Evolutionary conservation across 2,329 filamentous ascomycete genomes (phyloP), one percentile per base, ranked within the genome.

Genomic region (Pseudogymnoascus sp.): DNA sequence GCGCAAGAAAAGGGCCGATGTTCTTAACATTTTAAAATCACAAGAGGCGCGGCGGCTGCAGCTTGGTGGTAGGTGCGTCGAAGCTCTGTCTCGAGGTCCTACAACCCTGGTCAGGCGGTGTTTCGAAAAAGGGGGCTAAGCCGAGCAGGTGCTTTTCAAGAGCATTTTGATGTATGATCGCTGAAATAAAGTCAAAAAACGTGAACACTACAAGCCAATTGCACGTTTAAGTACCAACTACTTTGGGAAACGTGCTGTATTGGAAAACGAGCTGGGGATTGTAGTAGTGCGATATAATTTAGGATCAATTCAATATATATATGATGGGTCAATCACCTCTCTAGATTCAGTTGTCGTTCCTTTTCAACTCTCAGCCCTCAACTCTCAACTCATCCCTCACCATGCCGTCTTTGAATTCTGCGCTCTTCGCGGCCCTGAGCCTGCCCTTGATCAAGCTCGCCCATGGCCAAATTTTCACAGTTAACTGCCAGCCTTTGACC

Each of bases 401-500:
- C 26, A 54, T 54, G 47, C 47, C 47, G 1, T 33, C 47, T 54
- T 54, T 54, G 9, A 54, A 54, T n/a, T 33, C n/a, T 33, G 47
- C n/a, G 31, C 8, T 54, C 1, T 15, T 54, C 5, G 47, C 47
- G n/a, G 47, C 29, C 29, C 29, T 54, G 2, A 7, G 29, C 47
- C 29, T 54, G n/a, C 47, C 47, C 5, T 33, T 54, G 29, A 54
- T 54, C 29, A 33, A 54, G 47, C 9, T 54, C 1, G 47, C 47
- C 29, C 47, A 54, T 54, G 47, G 47, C 47, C 47, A 54, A 15
- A 54, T 54, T 29, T 54, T 63, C 61, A 64, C 64, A n/a, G 60
- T 62, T 24, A 62, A 44, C 57, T 62, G 61, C 31, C n/a, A 60
- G 24, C 61, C 61, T 7, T 21, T 62, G 58, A 61, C 61, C n/a